Evolutionary conservation across 768 basidiomycete species (phyloP).

Genomic region (Naganishia kalamii): DNA sequence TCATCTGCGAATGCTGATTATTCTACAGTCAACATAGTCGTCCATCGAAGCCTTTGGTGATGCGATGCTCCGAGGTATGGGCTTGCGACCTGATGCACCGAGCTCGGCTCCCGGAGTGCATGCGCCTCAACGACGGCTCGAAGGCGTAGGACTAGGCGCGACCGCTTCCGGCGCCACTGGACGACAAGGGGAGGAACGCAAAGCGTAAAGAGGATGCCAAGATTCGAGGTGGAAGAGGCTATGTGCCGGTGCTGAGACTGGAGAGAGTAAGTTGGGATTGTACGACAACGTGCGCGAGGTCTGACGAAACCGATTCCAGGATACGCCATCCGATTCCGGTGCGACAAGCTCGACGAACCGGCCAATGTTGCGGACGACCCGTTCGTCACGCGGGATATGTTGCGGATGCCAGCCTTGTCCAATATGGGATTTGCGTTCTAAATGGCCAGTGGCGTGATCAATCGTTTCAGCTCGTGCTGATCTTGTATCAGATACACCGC

Average conservation of each 20-base stretch:
- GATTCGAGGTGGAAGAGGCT: slow-evolving; percentile 60
- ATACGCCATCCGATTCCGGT: too few relatives aligned
- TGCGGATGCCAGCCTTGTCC: slow-evolving; percentile 55
- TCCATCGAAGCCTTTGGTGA: slow-evolving; percentile 90
- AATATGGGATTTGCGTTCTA: slow-evolving; percentile 71
- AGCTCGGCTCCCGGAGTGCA: slow-evolving; percentile 66
- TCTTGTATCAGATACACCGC: slow-evolving; percentile 33
- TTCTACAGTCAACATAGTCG: slow-evolving; percentile 63
- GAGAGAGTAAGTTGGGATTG: slow-evolving; percentile 56
- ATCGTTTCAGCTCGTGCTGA: not conserved
- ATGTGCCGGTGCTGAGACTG: slow-evolving; percentile 72
- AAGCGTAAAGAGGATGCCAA: slow-evolving; percentile 47
- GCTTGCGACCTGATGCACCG: slow-evolving; percentile 61
- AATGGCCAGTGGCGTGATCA: slow-evolving; percentile 57
- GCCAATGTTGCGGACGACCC: slow-evolving; percentile 55
- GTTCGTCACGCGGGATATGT: slow-evolving; percentile 30
- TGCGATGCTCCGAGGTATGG: slow-evolving; percentile 91
- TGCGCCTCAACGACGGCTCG: slow-evolving; percentile 72
- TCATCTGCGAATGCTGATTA: not conserved
- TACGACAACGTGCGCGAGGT: too few relatives aligned
- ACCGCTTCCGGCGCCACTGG: slow-evolving; percentile 65
- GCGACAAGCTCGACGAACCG: slow-evolving; percentile 28
- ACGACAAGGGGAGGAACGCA: slow-evolving; percentile 25
- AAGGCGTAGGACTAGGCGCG: slow-evolving; percentile 85
- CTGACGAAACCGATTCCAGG: too few relatives aligned